Evolutionary conservation across 2,329 filamentous ascomycete species (phyloP).

Genomic region (Xylariaceae sp.): DNA sequence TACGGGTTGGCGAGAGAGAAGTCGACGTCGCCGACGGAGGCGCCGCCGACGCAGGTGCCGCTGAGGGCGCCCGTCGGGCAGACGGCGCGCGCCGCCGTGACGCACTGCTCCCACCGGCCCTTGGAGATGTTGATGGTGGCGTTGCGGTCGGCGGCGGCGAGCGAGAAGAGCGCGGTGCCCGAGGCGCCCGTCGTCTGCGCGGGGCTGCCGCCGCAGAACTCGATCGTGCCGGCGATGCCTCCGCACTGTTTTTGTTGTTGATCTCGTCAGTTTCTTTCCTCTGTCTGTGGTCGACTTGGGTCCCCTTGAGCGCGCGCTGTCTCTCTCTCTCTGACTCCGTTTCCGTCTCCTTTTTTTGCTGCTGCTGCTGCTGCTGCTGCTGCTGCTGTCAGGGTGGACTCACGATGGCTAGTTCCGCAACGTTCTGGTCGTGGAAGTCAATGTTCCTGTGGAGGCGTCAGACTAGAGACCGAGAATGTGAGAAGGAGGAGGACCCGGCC

Average conservation of each 20-base stretch:
- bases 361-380: too few species aligned
- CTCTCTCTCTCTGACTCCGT: too few species aligned
- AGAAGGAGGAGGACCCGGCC: neutral
- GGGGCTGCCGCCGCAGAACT: slow-evolving; percentile 37
- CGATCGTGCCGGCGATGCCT: slow-evolving; percentile 40
- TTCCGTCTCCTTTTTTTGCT: too few species aligned
- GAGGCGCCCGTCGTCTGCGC: slow-evolving; percentile 36
- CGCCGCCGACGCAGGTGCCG: slow-evolving; percentile 40
- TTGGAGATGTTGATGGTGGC: slow-evolving; percentile 46
- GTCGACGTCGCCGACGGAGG: slow-evolving; percentile 36
- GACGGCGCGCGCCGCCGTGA: slow-evolving; percentile 42
- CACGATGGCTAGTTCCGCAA: slow-evolving; percentile 39
- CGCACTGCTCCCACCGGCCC: slow-evolving; percentile 45
- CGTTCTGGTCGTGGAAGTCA: slow-evolving; percentile 41
- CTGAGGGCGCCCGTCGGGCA: slow-evolving; percentile 43
- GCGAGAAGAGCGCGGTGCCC: slow-evolving; percentile 40
- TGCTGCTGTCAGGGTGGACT: too few species aligned
- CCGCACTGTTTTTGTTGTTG: too few species aligned
- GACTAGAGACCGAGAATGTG: neutral
- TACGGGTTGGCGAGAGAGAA: slow-evolving; percentile 28
- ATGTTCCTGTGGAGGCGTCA: slow-evolving; percentile 26
- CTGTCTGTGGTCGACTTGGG: too few species aligned
- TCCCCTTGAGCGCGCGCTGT: too few species aligned
- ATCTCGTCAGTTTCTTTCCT: too few species aligned
- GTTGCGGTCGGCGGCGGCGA: slow-evolving; percentile 33